These are phyloP conservation scores for Boletus coccyginus DNA, from an alignment of 768 basidiomycete species.

Conservation along the genomic window DNA sequence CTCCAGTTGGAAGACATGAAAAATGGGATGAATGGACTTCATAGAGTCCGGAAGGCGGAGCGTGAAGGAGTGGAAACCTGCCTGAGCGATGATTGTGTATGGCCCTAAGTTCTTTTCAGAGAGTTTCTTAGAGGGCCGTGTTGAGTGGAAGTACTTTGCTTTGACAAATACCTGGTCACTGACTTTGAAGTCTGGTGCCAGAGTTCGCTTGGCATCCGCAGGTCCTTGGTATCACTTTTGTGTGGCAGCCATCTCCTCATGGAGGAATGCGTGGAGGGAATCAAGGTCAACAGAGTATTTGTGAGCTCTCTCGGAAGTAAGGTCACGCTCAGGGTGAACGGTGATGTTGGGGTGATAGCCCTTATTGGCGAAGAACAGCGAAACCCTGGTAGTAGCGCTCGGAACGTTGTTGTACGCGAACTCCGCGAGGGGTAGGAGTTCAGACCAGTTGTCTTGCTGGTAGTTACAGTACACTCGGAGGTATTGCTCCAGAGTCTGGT, in stretches of 20 bases:
- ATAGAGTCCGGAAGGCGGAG: not conserved
- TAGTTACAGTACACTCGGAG: no score
- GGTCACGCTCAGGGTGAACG: not conserved
- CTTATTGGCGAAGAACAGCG: not conserved
- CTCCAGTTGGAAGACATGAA: no score
- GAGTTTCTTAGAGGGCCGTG: not conserved
- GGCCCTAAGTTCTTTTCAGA: not conserved
- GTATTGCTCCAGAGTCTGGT: no score
- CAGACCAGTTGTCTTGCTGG: not conserved
- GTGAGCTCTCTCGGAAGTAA: not conserved
- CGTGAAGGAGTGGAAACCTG: not conserved
- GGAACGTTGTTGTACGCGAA: not conserved
- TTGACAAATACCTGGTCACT: not conserved
- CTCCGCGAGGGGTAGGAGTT: not conserved
- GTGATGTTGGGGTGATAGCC: not conserved
- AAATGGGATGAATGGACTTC: no score
- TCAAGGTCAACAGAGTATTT: not conserved
- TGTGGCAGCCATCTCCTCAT: not conserved
- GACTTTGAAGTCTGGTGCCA: not conserved
- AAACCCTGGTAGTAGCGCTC: not conserved
- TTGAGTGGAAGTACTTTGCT: not conserved
- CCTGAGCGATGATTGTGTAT: not conserved
- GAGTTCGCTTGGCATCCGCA: not conserved
- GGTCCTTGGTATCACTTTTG: not conserved
- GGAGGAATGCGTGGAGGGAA: not conserved